These are phyloP conservation scores for Rhodotorula toruloides DNA, from an alignment of 768 basidiomycete genomes.

Conservation along the genomic window DNA sequence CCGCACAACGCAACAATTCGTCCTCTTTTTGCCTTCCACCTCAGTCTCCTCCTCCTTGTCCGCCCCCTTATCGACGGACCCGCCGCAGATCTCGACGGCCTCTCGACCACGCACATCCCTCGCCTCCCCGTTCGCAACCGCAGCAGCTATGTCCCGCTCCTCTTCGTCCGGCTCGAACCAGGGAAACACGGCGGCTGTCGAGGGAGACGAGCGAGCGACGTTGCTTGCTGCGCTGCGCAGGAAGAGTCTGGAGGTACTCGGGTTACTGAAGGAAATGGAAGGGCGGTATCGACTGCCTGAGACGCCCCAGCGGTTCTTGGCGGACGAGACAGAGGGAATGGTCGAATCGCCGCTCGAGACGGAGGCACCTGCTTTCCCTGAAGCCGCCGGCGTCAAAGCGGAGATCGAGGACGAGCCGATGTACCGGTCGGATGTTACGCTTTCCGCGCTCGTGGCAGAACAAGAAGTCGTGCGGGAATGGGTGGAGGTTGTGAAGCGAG, in stretches of 20 bases:
- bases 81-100: slow-evolving; percentile 17
- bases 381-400: background rate
- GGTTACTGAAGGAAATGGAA: slow-evolving; percentile 71
- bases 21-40: slow-evolving; percentile 73
- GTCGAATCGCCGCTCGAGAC: too few species aligned
- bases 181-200: background rate
- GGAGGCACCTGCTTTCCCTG: too few species aligned
- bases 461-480: slow-evolving; percentile 10
- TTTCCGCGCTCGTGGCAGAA: background rate
- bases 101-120: slow-evolving; percentile 24
- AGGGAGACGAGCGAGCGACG: slow-evolving; percentile 52
- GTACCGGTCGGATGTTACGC: slow-evolving; percentile 11
- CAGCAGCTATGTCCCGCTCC: slow-evolving; percentile 43
- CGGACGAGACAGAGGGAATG: too few species aligned
- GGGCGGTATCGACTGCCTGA: slow-evolving; percentile 58
- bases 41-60: background rate
- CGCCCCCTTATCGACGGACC: background rate
- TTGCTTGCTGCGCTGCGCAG: slow-evolving; percentile 61
- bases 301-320: too few species aligned
- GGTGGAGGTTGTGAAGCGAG: slow-evolving; percentile 27
- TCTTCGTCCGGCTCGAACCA: slow-evolving; percentile 36
- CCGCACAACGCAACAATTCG: slow-evolving; percentile 74
- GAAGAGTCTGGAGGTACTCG: slow-evolving; percentile 76
- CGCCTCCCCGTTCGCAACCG: background rate
- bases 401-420: slow-evolving; percentile 7